phyloP scores from a whole-genome alignment of 345 rosid species.

The Citrus sp. region DNA sequence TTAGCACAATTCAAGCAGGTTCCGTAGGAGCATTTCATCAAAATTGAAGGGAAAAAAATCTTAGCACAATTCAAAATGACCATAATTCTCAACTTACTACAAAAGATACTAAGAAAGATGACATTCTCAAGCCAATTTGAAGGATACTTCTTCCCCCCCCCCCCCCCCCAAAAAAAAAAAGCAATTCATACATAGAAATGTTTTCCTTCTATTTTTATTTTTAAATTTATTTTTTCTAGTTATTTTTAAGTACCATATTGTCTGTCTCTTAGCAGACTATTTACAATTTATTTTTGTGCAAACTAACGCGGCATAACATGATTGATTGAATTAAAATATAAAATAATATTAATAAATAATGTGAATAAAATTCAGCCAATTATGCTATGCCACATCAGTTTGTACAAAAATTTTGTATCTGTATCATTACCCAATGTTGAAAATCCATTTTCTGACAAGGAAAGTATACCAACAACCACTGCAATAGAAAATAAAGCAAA shows the following conservation, averaged over 20 bases:
- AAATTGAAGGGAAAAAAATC: not conserved
- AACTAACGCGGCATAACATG: no score
- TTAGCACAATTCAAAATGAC: no score
- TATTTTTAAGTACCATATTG: not conserved
- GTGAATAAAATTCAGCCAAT: no score
- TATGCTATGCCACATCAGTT: no score
- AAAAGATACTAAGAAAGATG: not conserved
- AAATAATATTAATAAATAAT: no score
- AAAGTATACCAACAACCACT: not conserved
- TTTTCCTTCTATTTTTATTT: not conserved
- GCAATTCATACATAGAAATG: not conserved
- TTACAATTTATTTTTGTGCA: no score
- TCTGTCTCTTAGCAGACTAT: not conserved
- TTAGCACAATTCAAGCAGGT: not conserved
- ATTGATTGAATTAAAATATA: no score
- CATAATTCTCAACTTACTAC: not conserved
- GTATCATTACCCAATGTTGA: not conserved
- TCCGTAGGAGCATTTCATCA: not conserved
- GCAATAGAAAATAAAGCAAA: not conserved
- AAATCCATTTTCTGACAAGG: not conserved
- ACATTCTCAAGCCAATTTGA: not conserved
- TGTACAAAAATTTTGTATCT: no score
- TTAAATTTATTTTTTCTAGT: no score
- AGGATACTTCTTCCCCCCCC: no score
- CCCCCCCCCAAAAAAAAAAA: not conserved